A percentile compares a stretch with the other conserved stretches of the same genome.
Conservation (phyloP, 495 filamentous ascomycete genomes). For the Endocarpon pusillum region DNA sequence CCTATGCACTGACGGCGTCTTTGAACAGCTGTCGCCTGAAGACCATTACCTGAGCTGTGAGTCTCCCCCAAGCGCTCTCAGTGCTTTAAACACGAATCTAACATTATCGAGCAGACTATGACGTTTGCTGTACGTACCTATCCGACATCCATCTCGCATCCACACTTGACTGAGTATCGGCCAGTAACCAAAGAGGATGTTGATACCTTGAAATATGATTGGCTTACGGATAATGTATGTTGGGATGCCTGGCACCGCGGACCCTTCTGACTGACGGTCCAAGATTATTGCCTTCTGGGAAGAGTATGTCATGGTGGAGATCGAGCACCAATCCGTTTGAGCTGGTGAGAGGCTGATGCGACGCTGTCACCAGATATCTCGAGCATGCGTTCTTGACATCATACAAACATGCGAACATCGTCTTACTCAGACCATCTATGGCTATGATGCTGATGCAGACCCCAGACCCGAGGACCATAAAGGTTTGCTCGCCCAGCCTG, state of each 20-base stretch:
- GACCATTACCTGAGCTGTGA: constrained; percentile 59
- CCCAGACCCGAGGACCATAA: constrained; percentile 54
- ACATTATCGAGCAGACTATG: constrained; percentile 34
- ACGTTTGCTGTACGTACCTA: constrained; percentile 45
- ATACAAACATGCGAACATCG: constrained; percentile 65
- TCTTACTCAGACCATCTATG: constrained; percentile 86
- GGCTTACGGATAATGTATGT: constrained; percentile 94
- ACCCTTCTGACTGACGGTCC: constrained; percentile 4
- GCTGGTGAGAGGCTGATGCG: background rate
- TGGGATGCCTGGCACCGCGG: background rate
- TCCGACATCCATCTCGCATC: constrained; percentile 1
- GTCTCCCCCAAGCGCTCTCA: constrained; percentile 12
- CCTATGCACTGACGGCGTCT: constrained; percentile 1
- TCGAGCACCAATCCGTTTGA: background rate
- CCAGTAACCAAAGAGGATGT: constrained; percentile 73
- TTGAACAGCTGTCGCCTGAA: constrained; percentile 41
- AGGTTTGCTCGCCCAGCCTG: too few relatives aligned
- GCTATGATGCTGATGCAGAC: constrained; percentile 83
- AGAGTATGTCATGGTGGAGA: constrained; percentile 46
- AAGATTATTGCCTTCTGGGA: constrained; percentile 86
- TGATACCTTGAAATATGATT: constrained; percentile 74
- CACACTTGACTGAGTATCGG: constrained; percentile 5
- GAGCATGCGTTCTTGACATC: constrained; percentile 69
- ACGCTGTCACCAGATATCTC: constrained; percentile 43
- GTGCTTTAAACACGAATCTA: background rate